Base-by-base conservation (phyloP, 768 basidiomycete genomes). In the Mycena metata region DNA sequence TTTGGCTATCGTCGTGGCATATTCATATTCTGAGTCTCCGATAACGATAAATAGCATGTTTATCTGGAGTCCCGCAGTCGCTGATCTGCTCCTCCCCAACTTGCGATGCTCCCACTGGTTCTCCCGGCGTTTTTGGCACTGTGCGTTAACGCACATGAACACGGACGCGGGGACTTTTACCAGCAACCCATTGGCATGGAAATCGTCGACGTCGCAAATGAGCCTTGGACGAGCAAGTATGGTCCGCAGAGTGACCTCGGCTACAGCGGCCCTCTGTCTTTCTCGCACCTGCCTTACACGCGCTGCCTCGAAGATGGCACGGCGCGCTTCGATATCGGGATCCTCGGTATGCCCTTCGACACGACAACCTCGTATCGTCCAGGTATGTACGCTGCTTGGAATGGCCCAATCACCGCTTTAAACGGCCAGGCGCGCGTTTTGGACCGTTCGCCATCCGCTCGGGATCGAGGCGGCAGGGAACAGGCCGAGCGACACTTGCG, bases 231-330 rank as follows among this genome's bases (percentile, higher is more conserved):
- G 0, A 79, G 82, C 47, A 88, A 88, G 74, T 91, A 87, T 66
- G 89, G 88, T 9, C 62, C 76, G 1, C 85, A 88, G 60, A 77
- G 80, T 9, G 90, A 91, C 76, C 83, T 88, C 39, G 76, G 80
- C 4, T 92, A 89, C 80, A 84, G 86, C 7, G 91, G 91, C 6
- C 86, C 89, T 16, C 80, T 88, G 19, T 79, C 88, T 9, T 93
- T 93, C 78, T 90, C 91, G 19, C 92, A 91, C 72, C 77, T 90
- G 16, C 85, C 88, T 2, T 91, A 90, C 72, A 57, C 78, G 6
- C 80, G 82, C 41, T 70, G 65, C n/a, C 65, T 70, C 56, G 65
- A 70, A 6, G 69, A 70, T 33, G 69, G 69, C 39, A 35, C 45
- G 1, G 73, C 77, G 24, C 72, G 73, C 7, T 85, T 87, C 65